phyloP scores from a whole-genome alignment of 176 grass and related monocot genomes.

The Olyra latifolia region DNA sequence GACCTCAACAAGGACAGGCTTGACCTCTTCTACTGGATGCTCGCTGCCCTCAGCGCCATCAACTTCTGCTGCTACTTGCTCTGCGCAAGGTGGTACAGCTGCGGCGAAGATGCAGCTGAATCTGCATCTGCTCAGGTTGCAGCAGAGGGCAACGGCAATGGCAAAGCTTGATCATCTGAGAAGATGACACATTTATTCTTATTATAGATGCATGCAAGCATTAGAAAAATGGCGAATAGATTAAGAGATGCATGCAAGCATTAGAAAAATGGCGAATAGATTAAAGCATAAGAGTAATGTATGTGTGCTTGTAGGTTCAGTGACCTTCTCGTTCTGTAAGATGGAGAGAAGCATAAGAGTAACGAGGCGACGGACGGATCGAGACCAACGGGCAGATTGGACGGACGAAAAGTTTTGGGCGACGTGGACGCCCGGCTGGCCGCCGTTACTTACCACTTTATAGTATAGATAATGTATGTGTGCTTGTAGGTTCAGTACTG shows the following conservation, averaged over 20 bases:
- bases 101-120: neutral
- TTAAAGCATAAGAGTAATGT: too few species aligned
- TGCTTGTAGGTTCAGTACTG: neutral
- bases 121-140: neutral
- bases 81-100: constrained; percentile 52
- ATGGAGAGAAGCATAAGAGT: too few species aligned
- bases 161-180: neutral
- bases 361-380: too few species aligned
- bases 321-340: too few species aligned
- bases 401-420: too few species aligned
- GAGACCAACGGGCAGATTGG: too few species aligned
- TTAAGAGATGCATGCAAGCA: neutral
- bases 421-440: too few species aligned
- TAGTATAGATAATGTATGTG: neutral
- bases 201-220: neutral
- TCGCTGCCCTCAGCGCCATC: constrained; percentile 50
- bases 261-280: neutral
- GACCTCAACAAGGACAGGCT: constrained; percentile 70
- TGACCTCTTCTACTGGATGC: constrained; percentile 63
- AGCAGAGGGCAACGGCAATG: neutral
- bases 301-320: too few species aligned
- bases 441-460: too few species aligned
- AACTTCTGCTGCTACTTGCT: constrained; percentile 69
- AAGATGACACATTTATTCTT: neutral
- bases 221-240: neutral